These are phyloP conservation scores for Ramalina peruviana DNA, from an alignment of 495 filamentous ascomycete genomes.

Conservation along the genomic window DNA sequence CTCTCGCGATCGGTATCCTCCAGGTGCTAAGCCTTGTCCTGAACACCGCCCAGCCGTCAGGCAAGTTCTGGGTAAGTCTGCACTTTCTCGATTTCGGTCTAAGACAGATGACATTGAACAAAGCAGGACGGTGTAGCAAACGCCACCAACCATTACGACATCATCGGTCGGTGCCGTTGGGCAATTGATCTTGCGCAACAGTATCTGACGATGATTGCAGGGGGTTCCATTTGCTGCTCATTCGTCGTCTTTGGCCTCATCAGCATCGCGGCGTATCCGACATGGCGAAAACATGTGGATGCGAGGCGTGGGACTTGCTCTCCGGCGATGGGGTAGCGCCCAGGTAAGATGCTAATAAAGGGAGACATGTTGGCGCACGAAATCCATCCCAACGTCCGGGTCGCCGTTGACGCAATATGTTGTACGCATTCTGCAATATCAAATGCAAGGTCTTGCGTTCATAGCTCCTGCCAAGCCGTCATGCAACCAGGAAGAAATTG, in stretches of 20 bases:
- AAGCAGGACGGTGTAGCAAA: constrained; percentile 50
- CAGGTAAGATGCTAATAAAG: no score
- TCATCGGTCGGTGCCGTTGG: constrained; percentile 43
- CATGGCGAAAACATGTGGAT: constrained; percentile 57
- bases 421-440: no score
- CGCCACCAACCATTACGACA: constrained; percentile 70
- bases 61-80: constrained; percentile 53
- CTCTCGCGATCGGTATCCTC: constrained; percentile 70
- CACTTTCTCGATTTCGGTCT: background rate
- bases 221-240: constrained; percentile 57
- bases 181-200: background rate
- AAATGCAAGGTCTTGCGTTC: no score
- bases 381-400: no score
- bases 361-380: no score
- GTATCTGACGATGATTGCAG: constrained; percentile 10
- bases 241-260: constrained; percentile 64
- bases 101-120: background rate
- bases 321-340: no score
- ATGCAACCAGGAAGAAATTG: no score
- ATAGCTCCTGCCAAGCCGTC: no score
- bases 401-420: no score
- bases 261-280: constrained; percentile 58
- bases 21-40: constrained; percentile 67
- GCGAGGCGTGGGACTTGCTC: constrained; percentile 12
- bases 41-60: constrained; percentile 57